These are phyloP conservation scores for Reticulascus tulasneorum DNA, from an alignment of 2,329 filamentous ascomycete genomes.

Conservation along the genomic window DNA sequence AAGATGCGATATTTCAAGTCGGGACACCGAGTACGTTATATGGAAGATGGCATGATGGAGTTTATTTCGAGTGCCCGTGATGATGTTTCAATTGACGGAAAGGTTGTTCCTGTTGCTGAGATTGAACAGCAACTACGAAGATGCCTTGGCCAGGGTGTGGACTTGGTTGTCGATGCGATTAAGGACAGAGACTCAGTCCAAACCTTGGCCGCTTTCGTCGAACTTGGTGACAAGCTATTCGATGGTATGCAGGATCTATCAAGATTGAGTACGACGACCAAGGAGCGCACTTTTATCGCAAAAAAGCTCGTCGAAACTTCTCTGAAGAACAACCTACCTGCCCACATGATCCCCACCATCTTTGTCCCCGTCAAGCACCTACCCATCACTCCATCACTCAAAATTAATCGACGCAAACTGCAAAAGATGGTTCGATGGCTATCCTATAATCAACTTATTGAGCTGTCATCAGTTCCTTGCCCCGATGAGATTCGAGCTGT, in stretches of 20 bases:
- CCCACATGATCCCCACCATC: conserved; percentile 40
- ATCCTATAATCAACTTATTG: conserved; percentile 38
- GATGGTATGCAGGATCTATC: conserved; percentile 33
- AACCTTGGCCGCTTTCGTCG: conserved; percentile 45
- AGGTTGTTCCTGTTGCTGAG: conserved; percentile 35
- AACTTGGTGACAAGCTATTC: conserved; percentile 37
- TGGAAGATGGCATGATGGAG: conserved; percentile 43
- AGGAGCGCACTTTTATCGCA: conserved; percentile 38
- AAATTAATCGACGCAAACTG: conserved; percentile 45
- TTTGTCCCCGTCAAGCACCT: conserved; percentile 46
- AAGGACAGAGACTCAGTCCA: conserved; percentile 38
- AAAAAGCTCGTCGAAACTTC: conserved; percentile 40
- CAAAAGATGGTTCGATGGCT: conserved; percentile 39
- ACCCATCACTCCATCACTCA: conserved; percentile 45
- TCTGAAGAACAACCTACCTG: conserved; percentile 32
- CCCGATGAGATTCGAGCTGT: conserved; percentile 29
- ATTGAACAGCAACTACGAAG: conserved; percentile 45
- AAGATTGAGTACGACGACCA: conserved; percentile 33
- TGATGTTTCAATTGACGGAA: conserved; percentile 35
- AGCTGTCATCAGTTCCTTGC: conserved; percentile 33
- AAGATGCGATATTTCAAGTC: conserved; percentile 43
- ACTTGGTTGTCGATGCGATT: conserved; percentile 46
- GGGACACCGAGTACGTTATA: conserved; percentile 45
- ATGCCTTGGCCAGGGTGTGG: conserved; percentile 41
- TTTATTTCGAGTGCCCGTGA: conserved; percentile 42